Base-by-base conservation (phyloP, 2,329 filamentous ascomycete genomes). In the Plectosphaerella sp. region DNA sequence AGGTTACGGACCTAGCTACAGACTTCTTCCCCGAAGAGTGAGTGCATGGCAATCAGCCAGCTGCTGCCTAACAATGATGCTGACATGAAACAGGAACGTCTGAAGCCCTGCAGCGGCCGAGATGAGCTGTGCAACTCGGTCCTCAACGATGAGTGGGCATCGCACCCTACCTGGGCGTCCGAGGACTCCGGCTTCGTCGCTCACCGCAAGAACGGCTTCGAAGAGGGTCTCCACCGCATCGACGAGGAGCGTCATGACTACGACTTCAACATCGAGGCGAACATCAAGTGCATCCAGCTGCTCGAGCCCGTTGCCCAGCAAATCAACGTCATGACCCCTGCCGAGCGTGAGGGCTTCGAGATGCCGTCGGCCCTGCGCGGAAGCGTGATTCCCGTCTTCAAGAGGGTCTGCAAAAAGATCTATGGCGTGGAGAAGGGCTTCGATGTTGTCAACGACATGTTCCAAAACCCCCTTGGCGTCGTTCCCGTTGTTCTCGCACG, bases 211-310 rank as follows among this genome's bases (percentile, higher is more conserved):
- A 99, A 99, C 62, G 84, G 88, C 51, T 96, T 88, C 58, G 94
- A 99, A 68, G 94, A 99, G 69, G 89, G 89, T 33, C 82, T 99
- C 9, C 94, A 99, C 66, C 82, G 94, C 18, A 97, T 99, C 55
- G 94, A 99, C 70, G 94, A 99, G 70, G 94, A 99, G 68, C 88
- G 94, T 5, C 94, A 99, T 65, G 94, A 99, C 65, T 99, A 99
- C 62, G 94, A 99, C 68, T 96, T 95, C 72, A 94, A 97, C 65
- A 97, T 99, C 50, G 94, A 99, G 71, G 89, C 91, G 9, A 96
- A 94, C 64, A 83, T 88, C 55, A 92, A 96, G 60, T 97, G 94
- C 48, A 96, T 99, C 54, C 94, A 97, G 69, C 84, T 99, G 5
- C 83, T 99, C 41, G 93, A 97, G 67, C 94, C 94, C 0, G 90